Base-by-base conservation (phyloP, 202 grass and related monocot species). In the Zoysia matrella region DNA sequence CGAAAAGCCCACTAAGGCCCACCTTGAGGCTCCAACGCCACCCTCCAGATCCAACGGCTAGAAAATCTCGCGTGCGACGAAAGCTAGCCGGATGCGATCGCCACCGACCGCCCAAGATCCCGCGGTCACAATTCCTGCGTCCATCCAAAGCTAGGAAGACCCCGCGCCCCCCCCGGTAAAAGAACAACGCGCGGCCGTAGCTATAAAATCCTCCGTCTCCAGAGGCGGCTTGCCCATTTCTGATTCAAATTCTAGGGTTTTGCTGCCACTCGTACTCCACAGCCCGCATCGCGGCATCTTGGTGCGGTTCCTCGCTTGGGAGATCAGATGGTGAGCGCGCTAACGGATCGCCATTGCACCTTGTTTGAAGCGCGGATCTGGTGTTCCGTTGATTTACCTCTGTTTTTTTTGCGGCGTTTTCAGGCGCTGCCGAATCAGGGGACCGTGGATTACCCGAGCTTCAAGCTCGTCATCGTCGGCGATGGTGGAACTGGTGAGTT, bases 381-480 rank as follows among this genome's bases (percentile, higher is more conserved):
- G 6, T 8, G 7, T 3, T 10, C 14, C 8, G 2, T 4, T 47
- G 47, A 12, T 66, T 78, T 51, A 76, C 67, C 14, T 56, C 4
- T 5, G 6, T 15, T 54, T 5, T 51, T 57, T 69, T 67, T 60
- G 71, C 82, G 1, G 52, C 15, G 60, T 13, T 85, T 84, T 2
- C 75, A 97, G 94, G 94, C 94, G 36, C 87, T 94, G 13, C 94
- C 88, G n/a, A 94, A 89, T 71, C 90, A 94, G 86, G 85, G 81
- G 30, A 87, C 87, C 55, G 94, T 97, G 7, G 85, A 94, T 4
- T 97, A 97, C 76, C 94, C 94, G 11, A 92, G 83, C 85, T 97
- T 94, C 81, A 94, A 94, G 83, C 90, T 97, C 60, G 92, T 97
- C 72, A 82, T 97, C 76, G 92, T 97, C 56, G 94, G 92, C 39